These are phyloP conservation scores for Acanthamoeba triangularis DNA, from an alignment of 208 protist genomes.

Conservation along the genomic window DNA sequence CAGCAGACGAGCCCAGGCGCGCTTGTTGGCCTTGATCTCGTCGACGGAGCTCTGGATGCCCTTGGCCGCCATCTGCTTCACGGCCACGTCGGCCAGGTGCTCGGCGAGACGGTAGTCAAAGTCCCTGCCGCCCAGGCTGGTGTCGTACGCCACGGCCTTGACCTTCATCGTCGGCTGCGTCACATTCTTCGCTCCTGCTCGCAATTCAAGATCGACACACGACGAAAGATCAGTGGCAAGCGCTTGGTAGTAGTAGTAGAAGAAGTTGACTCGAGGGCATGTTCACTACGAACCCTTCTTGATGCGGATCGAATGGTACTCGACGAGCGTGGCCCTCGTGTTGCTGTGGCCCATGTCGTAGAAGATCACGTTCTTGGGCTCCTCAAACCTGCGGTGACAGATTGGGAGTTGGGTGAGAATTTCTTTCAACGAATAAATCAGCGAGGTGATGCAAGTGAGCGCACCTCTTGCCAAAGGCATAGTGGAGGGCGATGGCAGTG, in stretches of 20 bases:
- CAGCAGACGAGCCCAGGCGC: slow-evolving; percentile 91
- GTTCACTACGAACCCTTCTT: background rate
- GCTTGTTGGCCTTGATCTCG: slow-evolving; percentile 80
- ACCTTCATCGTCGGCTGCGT: slow-evolving; percentile 84
- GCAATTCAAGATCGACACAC: too few relatives aligned
- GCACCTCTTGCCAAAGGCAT: slow-evolving; percentile 75
- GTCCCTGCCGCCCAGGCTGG: slow-evolving; percentile 92
- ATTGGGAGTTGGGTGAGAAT: background rate
- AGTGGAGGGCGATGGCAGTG: slow-evolving; percentile 89
- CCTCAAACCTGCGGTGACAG: slow-evolving; percentile 40
- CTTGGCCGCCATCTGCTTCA: slow-evolving; percentile 79
- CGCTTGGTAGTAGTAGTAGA: too few relatives aligned
- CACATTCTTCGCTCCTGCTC: slow-evolving; percentile 76
- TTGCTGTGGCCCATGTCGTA: slow-evolving; percentile 85
- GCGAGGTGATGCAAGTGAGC: background rate
- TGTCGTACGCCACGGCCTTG: slow-evolving; percentile 90
- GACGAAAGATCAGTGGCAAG: background rate
- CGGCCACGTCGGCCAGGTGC: slow-evolving; percentile 91
- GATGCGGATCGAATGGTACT: slow-evolving; percentile 87
- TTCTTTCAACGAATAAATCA: background rate
- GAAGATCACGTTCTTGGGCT: slow-evolving; percentile 78
- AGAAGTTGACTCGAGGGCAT: background rate
- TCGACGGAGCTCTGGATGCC: background rate
- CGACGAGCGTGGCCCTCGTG: slow-evolving; percentile 78
- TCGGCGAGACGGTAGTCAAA: slow-evolving; percentile 95